Percentiles rank a stretch among this genome's conserved stretches.
Conservation (phyloP, 2,329 filamentous ascomycete genomes). For the Penicillium brasilianum region DNA sequence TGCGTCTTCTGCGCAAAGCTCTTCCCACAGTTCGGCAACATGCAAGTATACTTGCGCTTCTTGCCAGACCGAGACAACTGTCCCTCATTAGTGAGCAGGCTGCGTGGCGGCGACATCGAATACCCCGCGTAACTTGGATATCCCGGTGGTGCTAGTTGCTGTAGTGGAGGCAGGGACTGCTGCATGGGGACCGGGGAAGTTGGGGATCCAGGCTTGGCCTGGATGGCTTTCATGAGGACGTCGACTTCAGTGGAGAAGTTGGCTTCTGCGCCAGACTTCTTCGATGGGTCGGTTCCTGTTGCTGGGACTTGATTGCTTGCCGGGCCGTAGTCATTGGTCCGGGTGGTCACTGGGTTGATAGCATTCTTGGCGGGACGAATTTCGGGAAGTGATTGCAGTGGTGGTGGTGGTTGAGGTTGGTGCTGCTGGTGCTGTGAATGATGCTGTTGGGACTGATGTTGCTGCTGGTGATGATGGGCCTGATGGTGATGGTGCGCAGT, state of each 20-base stretch:
- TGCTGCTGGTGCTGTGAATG: neutral
- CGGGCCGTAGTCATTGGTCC: conserved; percentile 5
- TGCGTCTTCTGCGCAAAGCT: conserved; percentile 91
- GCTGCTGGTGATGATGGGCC: neutral
- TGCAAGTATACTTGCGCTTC: conserved; percentile 74
- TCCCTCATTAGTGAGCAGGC: conserved; percentile 40
- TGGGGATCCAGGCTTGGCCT: conserved; percentile 60
- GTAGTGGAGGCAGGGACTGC: conserved; percentile 43
- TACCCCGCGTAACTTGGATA: conserved; percentile 35
- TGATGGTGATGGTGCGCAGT: neutral
- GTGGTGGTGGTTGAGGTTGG: conserved; percentile 13
- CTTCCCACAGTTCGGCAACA: conserved; percentile 75
- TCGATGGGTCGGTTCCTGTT: neutral
- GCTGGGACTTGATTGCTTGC: neutral
- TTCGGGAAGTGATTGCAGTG: conserved; percentile 42
- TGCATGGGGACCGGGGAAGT: conserved; percentile 23
- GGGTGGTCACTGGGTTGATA: conserved; percentile 35
- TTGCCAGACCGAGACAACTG: conserved; percentile 42
- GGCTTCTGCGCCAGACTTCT: conserved; percentile 49
- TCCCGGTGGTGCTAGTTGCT: conserved; percentile 38
- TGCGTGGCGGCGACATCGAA: conserved; percentile 30
- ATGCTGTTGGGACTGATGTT: neutral
- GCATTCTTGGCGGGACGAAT: conserved; percentile 46
- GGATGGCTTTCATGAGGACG: conserved; percentile 85
- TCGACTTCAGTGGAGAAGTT: conserved; percentile 84